Conservation (phyloP, 495 filamentous ascomycete genomes). For the Neurospora pannonica region DNA sequence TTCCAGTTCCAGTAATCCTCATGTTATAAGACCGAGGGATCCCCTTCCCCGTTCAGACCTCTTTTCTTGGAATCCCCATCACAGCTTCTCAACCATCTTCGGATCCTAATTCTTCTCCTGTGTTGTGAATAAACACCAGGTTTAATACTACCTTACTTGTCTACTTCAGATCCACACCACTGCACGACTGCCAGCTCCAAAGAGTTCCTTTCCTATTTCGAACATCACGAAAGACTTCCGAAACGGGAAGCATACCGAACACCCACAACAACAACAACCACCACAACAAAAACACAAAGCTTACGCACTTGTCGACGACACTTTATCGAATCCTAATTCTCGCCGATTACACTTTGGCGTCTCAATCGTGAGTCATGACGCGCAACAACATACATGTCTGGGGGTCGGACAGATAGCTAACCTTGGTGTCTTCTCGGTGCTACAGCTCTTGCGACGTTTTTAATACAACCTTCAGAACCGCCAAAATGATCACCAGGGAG, state of each 20-base stretch:
- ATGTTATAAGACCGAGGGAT: constrained; percentile 21
- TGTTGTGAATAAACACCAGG: constrained; percentile 1
- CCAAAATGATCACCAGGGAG: constrained; percentile 39
- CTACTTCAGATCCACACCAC: constrained; percentile 7
- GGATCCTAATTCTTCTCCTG: constrained; percentile 5
- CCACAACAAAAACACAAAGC: background rate
- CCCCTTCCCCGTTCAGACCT: constrained; percentile 17
- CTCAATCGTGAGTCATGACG: constrained; percentile 1
- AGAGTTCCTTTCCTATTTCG: constrained; percentile 3
- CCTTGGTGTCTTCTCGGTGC: constrained; percentile 2
- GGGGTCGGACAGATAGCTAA: constrained; percentile 14
- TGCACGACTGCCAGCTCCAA: constrained; percentile 3
- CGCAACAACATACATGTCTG: background rate
- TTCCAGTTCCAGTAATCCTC: constrained; percentile 15
- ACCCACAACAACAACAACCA: background rate
- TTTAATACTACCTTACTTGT: background rate
- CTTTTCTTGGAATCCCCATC: constrained; percentile 21
- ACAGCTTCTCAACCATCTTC: constrained; percentile 11
- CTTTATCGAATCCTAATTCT: background rate
- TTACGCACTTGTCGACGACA: constrained; percentile 8
- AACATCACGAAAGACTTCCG: background rate
- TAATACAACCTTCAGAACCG: constrained; percentile 1
- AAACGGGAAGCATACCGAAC: background rate
- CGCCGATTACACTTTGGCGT: background rate
- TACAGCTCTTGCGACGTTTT: constrained; percentile 5